Base-by-base conservation (phyloP, 495 filamentous ascomycete species). In the Margaritispora aquatica region DNA sequence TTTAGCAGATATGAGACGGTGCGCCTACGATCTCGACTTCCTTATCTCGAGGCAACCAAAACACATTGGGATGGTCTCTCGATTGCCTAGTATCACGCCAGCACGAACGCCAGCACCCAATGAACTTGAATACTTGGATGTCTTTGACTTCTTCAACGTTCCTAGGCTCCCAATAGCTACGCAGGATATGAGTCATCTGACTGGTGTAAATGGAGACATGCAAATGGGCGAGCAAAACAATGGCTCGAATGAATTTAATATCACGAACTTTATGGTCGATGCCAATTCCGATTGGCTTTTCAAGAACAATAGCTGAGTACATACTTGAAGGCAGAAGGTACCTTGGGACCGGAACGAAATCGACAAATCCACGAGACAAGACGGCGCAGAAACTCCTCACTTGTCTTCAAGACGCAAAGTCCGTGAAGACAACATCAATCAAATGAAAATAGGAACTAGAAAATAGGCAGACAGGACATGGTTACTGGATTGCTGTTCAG, bases 91-190 rank as follows among this genome's bases (percentile, higher is more conserved):
- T 64, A 29, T 76, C 70, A 66, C 77, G 0, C 71, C 70, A 10
- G 77, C 76, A 10, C 75, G 83, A 26, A 90, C 82, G 56, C 84
- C 84, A n/a, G 87, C 80, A 10, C 81, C 86, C 9, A 89, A 92
- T 68, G 88, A 96, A 56, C 75, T 94, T 11, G 91, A 95, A 63
- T 95, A 92, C 65, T 74, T 95, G n/a, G 90, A 96, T 66, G 88
- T 95, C 1, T 96, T 96, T 69, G 88, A 92, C 60, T 95, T 92
- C 73, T 96, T 95, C 76, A 95, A 95, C 70, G 82, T 94, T 47
- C 91, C 91, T 2, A 76, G 89, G 19, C 74, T 94, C 8, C 86
- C 88, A 21, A 57, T 65, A 15, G 36, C 56, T 17, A 52, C 56
- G 2, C 54, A 54, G 2, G 65, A 65, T 13, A 54, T 60, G 34